Evolutionary conservation across 2,329 filamentous ascomycete species (phyloP), one percentile per base, ranked within the genome.

Genomic region (Sporothrix brasiliensis): DNA sequence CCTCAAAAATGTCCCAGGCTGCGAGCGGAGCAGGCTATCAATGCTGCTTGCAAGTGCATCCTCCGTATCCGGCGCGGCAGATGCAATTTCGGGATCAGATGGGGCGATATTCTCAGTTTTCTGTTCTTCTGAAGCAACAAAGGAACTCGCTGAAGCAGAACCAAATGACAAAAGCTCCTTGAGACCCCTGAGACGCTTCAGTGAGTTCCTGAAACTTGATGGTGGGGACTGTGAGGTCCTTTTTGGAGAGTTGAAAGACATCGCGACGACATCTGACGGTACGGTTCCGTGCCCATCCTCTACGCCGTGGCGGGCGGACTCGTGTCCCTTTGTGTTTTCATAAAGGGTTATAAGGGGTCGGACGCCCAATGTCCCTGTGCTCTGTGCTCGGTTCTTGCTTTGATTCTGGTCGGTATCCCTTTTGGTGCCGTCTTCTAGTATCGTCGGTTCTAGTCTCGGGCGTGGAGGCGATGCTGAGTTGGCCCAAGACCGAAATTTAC

Each of bases 401-500:
- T 65, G 67, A 4, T 11, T 34, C 1, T 44, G 27, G 24, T n/a
- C 13, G 10, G 14, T 10, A 24, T 21, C 34, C 10, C 39, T 19
- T 39, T 44, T 24, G n/a, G 34, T 7, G 9, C 4, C n/a, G n/a
- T 44, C 56, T 4, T 13, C 13, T 21, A 44, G 14, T 44, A 19
- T 44, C 5, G 47, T 21, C 41, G 0, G n/a, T 11, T 54, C 77
- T 76, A 13, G 76, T 73, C 14, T 76, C 75, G 72, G 76, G 72
- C 30, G 75, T 1, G 27, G 72, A 16, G 78, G 75, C 0, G 79
- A 76, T 10, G 80, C 79, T 4, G 50, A 11, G n/a, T 14, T 24
- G 16, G 81, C 79, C 1, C 72, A 76, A 70, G 77, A 78, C 3
- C 78, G 81, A 71, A 86, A 82, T 60, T 80, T 79, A 58, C 79